phyloP scores from a whole-genome alignment of 2,329 filamentous ascomycete genomes.

The Graphilbum fragrans region DNA sequence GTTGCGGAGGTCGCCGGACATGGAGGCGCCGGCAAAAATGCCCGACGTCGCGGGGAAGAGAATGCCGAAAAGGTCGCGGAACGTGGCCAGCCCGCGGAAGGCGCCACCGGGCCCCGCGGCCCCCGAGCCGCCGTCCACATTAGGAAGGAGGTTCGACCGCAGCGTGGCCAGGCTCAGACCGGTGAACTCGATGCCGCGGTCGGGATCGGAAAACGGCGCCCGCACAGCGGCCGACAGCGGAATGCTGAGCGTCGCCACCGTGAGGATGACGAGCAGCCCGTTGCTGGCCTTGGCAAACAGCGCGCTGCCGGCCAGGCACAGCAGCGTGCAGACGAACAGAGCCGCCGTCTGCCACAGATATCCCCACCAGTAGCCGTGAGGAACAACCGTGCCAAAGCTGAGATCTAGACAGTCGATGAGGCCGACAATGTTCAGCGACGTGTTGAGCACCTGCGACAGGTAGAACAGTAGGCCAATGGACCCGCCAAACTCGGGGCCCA shows the following conservation, averaged over 20 bases:
- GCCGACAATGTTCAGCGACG: slow-evolving; percentile 77
- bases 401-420: slow-evolving; percentile 71
- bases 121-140: slow-evolving; percentile 31
- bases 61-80: slow-evolving; percentile 75
- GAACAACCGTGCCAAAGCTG: slow-evolving; percentile 57
- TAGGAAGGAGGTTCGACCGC: slow-evolving; percentile 59
- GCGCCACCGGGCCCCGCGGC: slow-evolving; percentile 36
- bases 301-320: slow-evolving; percentile 69
- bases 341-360: slow-evolving; percentile 67
- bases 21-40: slow-evolving; percentile 64
- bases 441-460: slow-evolving; percentile 79
- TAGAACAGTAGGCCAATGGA: slow-evolving; percentile 84
- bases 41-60: slow-evolving; percentile 62
- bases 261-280: slow-evolving; percentile 56
- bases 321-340: slow-evolving; percentile 56
- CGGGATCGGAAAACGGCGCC: slow-evolving; percentile 52
- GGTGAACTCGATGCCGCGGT: slow-evolving; percentile 61
- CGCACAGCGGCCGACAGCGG: slow-evolving; percentile 63
- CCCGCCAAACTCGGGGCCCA: slow-evolving; percentile 81
- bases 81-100: slow-evolving; percentile 53
- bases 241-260: slow-evolving; percentile 67
- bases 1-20: slow-evolving; percentile 77
- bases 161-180: slow-evolving; percentile 62
- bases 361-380: slow-evolving; percentile 61
- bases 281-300: slow-evolving; percentile 75